Conservation (phyloP, 1,284 basidiomycete genomes). For the Thecaphora thlaspeos region DNA sequence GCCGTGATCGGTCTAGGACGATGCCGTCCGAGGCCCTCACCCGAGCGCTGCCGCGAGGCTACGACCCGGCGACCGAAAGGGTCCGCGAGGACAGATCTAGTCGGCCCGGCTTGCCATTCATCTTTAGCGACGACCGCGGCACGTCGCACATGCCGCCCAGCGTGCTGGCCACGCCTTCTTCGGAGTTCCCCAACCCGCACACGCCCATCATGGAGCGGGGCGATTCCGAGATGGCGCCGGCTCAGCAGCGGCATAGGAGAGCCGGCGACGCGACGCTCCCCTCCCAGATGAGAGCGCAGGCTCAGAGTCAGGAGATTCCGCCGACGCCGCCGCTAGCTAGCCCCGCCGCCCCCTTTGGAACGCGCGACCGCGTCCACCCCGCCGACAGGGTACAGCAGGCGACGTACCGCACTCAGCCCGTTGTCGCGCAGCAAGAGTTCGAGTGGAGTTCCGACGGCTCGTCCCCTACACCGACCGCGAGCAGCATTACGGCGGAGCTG, state of each 20-base stretch:
- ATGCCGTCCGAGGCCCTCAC: conserved; percentile 14
- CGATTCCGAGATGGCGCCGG: conserved; percentile 25
- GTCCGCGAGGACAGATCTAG: conserved; percentile 2
- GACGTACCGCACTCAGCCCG: conserved; percentile 2
- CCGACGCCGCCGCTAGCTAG: conserved; percentile 17
- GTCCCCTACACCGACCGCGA: conserved; percentile 35
- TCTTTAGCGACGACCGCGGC: conserved; percentile 9
- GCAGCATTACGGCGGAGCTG: conserved; percentile 31
- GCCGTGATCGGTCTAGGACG: background rate
- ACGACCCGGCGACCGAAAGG: conserved; percentile 26
- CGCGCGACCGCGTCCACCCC: background rate
- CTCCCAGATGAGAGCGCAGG: background rate
- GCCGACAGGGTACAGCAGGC: background rate
- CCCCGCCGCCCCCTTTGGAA: background rate
- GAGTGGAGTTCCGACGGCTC: conserved; percentile 33
- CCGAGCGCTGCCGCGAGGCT: conserved; percentile 21
- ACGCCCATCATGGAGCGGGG: background rate
- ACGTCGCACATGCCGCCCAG: conserved; percentile 1
- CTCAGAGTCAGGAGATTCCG: conserved; percentile 7
- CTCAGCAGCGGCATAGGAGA: conserved; percentile 22
- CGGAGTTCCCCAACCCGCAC: conserved; percentile 20
- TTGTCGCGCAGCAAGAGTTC: conserved; percentile 3
- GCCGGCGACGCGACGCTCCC: background rate
- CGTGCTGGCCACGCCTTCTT: background rate
- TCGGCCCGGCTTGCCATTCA: conserved; percentile 21